Conservation (phyloP, 257 asterid genomes). For the Lycium ferocissimum region DNA sequence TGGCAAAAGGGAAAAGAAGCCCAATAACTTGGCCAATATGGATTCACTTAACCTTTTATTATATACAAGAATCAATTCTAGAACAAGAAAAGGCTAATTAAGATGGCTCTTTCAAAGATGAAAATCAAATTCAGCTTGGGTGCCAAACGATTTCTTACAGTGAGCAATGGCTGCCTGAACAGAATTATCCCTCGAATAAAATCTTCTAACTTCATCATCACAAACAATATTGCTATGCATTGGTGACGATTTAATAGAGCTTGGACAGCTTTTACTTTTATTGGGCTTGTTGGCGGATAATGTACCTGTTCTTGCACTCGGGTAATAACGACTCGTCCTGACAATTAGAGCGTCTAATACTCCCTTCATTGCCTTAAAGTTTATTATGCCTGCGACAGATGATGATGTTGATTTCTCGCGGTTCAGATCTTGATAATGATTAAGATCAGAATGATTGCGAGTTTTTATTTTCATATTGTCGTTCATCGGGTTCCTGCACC, state of each 20-base stretch:
- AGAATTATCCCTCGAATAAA: slow-evolving; percentile 15
- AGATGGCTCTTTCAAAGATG: not conserved
- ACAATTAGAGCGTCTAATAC: not conserved
- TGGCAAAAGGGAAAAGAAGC: not conserved
- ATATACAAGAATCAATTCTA: not conserved
- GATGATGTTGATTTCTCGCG: not conserved
- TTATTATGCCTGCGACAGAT: not conserved
- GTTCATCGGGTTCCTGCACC: not conserved
- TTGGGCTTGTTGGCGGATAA: not conserved
- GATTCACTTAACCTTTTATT: not conserved
- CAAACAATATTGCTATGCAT: not conserved
- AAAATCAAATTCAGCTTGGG: not conserved
- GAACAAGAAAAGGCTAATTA: not conserved
- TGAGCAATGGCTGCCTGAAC: slow-evolving; percentile 35
- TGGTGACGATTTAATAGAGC: slow-evolving; percentile 32
- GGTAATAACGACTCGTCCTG: not conserved
- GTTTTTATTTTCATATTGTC: not conserved
- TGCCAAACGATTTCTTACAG: slow-evolving; percentile 30
- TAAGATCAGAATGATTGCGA: not conserved
- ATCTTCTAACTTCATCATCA: not conserved
- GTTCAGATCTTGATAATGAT: not conserved
- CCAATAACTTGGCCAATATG: not conserved
- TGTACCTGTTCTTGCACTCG: not conserved
- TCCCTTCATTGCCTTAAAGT: slow-evolving; percentile 5
- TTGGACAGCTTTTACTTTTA: slow-evolving; percentile 31